phyloP scores from a whole-genome alignment of 805 yeast species.

The Saccharomycopsis fermentans region DNA sequence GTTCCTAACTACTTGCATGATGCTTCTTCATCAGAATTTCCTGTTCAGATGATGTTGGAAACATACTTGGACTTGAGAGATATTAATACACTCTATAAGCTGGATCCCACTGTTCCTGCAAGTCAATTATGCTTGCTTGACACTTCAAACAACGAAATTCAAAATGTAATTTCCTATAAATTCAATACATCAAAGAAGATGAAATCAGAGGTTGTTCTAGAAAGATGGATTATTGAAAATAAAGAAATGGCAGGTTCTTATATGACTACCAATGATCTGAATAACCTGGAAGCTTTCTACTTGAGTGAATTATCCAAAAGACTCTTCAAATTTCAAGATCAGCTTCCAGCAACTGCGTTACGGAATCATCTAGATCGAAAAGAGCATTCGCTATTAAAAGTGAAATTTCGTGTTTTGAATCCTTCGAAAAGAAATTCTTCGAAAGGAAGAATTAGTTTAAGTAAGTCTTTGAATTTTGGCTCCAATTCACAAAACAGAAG shows the following conservation, averaged over 20 bases:
- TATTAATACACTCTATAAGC: background rate
- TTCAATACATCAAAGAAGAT: background rate
- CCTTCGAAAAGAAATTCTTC: conserved; percentile 10
- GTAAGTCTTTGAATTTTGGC: conserved; percentile 5
- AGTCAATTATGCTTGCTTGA: conserved; percentile 29
- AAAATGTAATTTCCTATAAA: background rate
- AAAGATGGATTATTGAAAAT: conserved; percentile 14
- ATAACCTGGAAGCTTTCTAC: background rate
- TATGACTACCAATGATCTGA: background rate
- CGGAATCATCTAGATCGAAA: background rate
- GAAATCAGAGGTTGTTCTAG: conserved; percentile 12
- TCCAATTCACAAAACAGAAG: background rate
- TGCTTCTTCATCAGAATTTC: background rate
- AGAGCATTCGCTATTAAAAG: background rate
- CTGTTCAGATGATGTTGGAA: conserved; percentile 3
- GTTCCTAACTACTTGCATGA: background rate
- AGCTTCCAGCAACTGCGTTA: conserved; percentile 6
- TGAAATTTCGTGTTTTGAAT: conserved; percentile 9
- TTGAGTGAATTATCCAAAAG: background rate
- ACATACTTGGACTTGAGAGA: conserved; percentile 9
- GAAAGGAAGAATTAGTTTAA: conserved; percentile 13
- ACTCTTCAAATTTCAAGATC: background rate
- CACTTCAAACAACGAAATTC: conserved; percentile 14
- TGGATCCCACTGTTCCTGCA: conserved; percentile 19
- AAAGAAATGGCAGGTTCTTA: background rate